These are phyloP conservation scores for Cyberlindnera subsufficiens DNA, from an alignment of 805 yeast genomes.

Conservation along the genomic window DNA sequence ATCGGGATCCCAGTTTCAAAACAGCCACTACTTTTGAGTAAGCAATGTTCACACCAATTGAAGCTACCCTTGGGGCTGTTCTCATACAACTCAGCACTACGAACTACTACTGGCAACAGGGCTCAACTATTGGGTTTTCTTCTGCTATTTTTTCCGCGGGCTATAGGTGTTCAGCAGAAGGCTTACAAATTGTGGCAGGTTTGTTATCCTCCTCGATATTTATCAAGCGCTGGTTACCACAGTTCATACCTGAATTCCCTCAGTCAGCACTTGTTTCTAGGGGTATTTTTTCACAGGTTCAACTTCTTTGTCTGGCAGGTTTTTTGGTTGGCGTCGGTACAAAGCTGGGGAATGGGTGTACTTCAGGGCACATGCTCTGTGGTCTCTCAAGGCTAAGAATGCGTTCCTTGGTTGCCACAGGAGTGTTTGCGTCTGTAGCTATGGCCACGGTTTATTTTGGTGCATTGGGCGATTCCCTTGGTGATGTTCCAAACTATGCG, in stretches of 20 bases:
- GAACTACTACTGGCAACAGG: conserved; percentile 32
- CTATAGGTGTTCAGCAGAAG: conserved; percentile 20
- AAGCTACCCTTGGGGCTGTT: conserved; percentile 39
- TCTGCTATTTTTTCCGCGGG: conserved; percentile 31
- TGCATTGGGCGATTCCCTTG: conserved; percentile 1
- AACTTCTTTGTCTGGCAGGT: conserved; percentile 27
- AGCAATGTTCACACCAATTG: conserved; percentile 34
- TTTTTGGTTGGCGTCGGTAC: conserved; percentile 43
- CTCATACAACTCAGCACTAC: conserved; percentile 42
- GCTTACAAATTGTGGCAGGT: conserved; percentile 32
- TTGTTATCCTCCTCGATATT: conserved; percentile 26
- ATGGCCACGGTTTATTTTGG: conserved; percentile 16
- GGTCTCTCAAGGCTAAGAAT: conserved; percentile 42
- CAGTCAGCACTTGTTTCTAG: not conserved
- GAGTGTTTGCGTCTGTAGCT: conserved; percentile 31
- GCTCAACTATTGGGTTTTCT: conserved; percentile 42
- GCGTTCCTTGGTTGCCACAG: conserved; percentile 41
- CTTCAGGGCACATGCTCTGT: conserved; percentile 49
- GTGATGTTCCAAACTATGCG: conserved; percentile 5
- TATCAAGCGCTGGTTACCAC: conserved; percentile 21
- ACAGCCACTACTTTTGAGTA: not conserved
- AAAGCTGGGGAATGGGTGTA: conserved; percentile 42
- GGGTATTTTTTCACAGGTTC: not conserved
- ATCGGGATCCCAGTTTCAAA: not conserved
- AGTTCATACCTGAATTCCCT: conserved; percentile 23